Evolutionary conservation across 192 early-diverging fungal genomes (phyloP).

Genomic region (Phlyctochytrium bullatum): DNA sequence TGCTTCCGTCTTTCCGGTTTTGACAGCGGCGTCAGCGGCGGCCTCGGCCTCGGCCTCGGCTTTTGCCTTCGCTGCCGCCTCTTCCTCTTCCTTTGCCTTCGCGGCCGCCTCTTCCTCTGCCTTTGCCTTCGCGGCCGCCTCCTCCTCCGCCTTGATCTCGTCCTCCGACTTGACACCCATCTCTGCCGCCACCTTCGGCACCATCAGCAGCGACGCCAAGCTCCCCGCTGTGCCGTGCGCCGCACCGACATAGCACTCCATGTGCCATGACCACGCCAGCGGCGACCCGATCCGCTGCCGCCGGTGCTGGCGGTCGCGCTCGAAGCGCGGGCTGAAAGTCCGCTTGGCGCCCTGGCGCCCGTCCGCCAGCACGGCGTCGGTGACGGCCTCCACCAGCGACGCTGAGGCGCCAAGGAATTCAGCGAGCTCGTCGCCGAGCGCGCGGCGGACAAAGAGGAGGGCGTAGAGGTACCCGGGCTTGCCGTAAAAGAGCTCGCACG

Average conservation of each 20-base stretch:
- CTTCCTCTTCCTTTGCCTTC: not conserved
- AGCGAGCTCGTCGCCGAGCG: too few relatives aligned
- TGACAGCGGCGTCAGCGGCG: too few relatives aligned
- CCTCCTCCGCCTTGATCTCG: not conserved
- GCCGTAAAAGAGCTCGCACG: slow-evolving; percentile 6
- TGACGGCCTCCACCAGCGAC: slow-evolving; percentile 9
- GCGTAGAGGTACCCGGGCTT: slow-evolving; percentile 15
- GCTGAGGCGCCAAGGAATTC: not conserved
- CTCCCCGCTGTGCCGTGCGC: slow-evolving; percentile 24
- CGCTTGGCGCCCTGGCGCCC: slow-evolving; percentile 7
- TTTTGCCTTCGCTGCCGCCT: not conserved
- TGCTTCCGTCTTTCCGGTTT: too few relatives aligned
- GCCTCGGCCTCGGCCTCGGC: too few relatives aligned
- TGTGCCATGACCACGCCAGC: slow-evolving; percentile 20
- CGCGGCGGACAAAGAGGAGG: slow-evolving; percentile 5
- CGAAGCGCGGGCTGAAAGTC: not conserved
- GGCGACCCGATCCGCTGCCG: not conserved
- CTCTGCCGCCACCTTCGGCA: not conserved
- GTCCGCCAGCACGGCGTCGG: slow-evolving; percentile 7
- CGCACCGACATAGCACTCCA: slow-evolving; percentile 26
- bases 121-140: too few relatives aligned
- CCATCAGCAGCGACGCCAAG: slow-evolving; percentile 1
- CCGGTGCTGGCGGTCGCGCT: not conserved
- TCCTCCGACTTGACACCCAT: too few relatives aligned
- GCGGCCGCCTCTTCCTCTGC: not conserved